Evolutionary conservation across 257 asterid species (phyloP).

Genomic region (Solanum bulbocastanum): DNA sequence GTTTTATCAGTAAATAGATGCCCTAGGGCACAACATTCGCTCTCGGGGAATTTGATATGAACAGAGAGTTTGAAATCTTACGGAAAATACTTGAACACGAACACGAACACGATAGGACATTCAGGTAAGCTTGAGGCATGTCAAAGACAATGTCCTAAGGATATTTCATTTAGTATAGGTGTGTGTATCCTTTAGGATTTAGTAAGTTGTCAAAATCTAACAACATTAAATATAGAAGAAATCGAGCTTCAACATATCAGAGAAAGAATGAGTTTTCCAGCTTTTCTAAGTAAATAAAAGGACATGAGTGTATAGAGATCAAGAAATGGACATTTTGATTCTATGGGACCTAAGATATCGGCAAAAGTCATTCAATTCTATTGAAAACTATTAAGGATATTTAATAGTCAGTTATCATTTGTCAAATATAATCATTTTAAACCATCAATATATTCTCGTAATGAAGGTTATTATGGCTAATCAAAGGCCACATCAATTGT

Average conservation of each 20-base stretch:
- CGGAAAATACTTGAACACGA: neutral
- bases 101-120: neutral
- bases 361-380: too few relatives aligned
- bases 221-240: neutral
- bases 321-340: neutral
- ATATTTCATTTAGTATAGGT: neutral
- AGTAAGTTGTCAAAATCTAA: neutral
- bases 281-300: too few relatives aligned
- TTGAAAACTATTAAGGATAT: neutral
- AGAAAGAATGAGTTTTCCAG: too few relatives aligned
- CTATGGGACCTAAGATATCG: neutral
- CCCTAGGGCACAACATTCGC: neutral
- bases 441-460: neutral
- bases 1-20: neutral
- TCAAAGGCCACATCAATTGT: neutral
- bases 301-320: too few relatives aligned
- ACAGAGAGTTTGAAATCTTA: conserved; percentile 3
- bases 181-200: neutral
- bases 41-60: neutral
- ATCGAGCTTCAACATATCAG: neutral
- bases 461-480: neutral
- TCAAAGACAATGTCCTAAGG: neutral
- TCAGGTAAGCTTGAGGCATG: neutral
- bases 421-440: neutral
- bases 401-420: neutral